phyloP scores from a whole-genome alignment of 768 basidiomycete genomes.

The Cantharellus anzutake region DNA sequence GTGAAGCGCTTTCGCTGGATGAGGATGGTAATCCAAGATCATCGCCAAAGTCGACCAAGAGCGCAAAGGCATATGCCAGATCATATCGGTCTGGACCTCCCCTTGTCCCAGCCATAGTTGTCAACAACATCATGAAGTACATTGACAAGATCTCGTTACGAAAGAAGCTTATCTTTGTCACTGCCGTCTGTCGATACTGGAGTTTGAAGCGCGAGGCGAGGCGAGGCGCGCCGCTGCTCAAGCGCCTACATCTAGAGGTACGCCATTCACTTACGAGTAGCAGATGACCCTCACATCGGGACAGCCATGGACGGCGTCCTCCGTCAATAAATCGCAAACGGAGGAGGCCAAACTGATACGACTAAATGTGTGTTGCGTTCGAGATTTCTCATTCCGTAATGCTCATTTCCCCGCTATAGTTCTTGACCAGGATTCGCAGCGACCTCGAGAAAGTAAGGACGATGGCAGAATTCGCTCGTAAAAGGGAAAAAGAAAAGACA shows the following conservation, averaged over 20 bases:
- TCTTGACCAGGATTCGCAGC: slow-evolving; percentile 41
- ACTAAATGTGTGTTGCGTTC: slow-evolving; percentile 40
- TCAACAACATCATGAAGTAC: slow-evolving; percentile 62
- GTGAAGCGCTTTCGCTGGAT: slow-evolving; percentile 27
- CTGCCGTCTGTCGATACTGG: slow-evolving; percentile 79
- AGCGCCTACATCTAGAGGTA: slow-evolving; percentile 75
- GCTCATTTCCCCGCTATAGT: slow-evolving; percentile 18
- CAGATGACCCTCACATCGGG: no score
- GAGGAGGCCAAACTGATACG: slow-evolving; percentile 72
- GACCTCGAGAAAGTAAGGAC: slow-evolving; percentile 61
- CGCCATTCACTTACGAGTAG: slow-evolving; percentile 2
- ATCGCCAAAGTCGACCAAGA: slow-evolving; percentile 32
- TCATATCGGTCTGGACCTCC: slow-evolving; percentile 86
- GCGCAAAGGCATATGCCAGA: slow-evolving; percentile 80
- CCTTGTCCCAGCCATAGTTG: slow-evolving; percentile 68
- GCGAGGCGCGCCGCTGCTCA: slow-evolving; percentile 82
- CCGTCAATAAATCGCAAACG: slow-evolving; percentile 40
- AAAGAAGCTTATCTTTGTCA: slow-evolving; percentile 61
- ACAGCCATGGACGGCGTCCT: slow-evolving; percentile 77
- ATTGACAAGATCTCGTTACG: slow-evolving; percentile 46
- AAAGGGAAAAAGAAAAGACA: slow-evolving; percentile 69
- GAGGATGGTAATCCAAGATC: slow-evolving; percentile 10
- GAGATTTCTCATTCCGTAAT: slow-evolving; percentile 1
- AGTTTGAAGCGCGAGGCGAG: slow-evolving; percentile 90
- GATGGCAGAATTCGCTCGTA: slow-evolving; percentile 45